These are phyloP conservation scores for Fusarium compactum DNA, from an alignment of 2,329 filamentous ascomycete genomes.

Conservation along the genomic window DNA sequence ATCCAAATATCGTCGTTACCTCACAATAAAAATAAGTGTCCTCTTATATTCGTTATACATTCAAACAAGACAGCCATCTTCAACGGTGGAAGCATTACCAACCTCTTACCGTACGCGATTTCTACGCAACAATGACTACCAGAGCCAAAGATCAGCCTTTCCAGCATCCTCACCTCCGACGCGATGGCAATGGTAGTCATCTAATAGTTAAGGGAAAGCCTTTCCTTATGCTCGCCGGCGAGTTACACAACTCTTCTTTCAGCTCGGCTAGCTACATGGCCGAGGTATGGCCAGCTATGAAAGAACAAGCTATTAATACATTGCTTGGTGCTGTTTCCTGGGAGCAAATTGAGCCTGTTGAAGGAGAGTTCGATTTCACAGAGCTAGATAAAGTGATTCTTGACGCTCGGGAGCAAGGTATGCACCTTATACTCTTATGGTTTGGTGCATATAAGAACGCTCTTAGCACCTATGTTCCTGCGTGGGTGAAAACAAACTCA, in stretches of 20 bases:
- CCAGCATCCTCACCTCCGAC: constrained; percentile 2
- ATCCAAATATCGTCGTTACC: too few species aligned
- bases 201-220: constrained; percentile 52
- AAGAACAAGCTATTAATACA: constrained; percentile 50
- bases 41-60: too few species aligned
- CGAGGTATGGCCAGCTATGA: constrained; percentile 47
- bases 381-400: constrained; percentile 50
- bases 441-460: constrained; percentile 51
- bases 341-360: constrained; percentile 52
- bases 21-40: too few species aligned
- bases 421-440: constrained; percentile 49
- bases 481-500: constrained; percentile 46
- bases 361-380: constrained; percentile 50
- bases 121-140: too few species aligned
- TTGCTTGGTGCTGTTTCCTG: constrained; percentile 52
- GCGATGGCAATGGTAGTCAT: constrained; percentile 30
- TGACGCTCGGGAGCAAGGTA: constrained; percentile 44
- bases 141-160: too few species aligned
- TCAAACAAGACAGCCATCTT: too few species aligned
- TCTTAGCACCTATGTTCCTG: constrained; percentile 45
- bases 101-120: too few species aligned
- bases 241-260: constrained; percentile 52
- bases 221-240: constrained; percentile 49
- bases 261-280: constrained; percentile 49
- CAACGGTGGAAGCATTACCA: too few species aligned